Conservation (phyloP, 2,329 filamentous ascomycete species). For the Orbilia javanica region DNA sequence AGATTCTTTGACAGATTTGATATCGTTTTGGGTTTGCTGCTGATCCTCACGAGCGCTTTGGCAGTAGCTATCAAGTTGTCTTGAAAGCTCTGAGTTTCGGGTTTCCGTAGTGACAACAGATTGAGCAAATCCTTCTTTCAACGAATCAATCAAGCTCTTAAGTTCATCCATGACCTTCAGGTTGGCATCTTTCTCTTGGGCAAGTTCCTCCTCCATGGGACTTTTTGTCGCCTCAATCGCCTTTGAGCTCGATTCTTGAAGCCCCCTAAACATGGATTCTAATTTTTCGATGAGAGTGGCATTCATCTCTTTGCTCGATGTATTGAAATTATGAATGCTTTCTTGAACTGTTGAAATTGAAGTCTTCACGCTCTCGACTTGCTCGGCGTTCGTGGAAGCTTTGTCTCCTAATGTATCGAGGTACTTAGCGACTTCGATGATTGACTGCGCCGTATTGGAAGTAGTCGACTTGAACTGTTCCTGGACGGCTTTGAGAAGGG, state of each 20-base stretch:
- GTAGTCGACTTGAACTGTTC: conserved; percentile 57
- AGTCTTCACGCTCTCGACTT: conserved; percentile 34
- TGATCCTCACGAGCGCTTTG: conserved; percentile 52
- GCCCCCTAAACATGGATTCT: conserved; percentile 22
- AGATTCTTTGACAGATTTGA: conserved; percentile 48
- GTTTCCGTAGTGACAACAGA: conserved; percentile 54
- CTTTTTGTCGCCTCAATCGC: conserved; percentile 28
- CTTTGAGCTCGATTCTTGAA: conserved; percentile 43
- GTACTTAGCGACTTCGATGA: conserved; percentile 56
- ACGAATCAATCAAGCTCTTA: conserved; percentile 57
- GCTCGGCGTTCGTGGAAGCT: conserved; percentile 36
- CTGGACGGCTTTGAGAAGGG: conserved; percentile 36
- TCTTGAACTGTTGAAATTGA: conserved; percentile 36
- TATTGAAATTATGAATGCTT: conserved; percentile 23
- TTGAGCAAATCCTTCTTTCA: conserved; percentile 58
- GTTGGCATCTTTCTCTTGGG: conserved; percentile 45
- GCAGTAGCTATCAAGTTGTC: conserved; percentile 49
- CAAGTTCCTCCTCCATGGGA: conserved; percentile 39
- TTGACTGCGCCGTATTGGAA: conserved; percentile 52
- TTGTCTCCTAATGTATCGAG: conserved; percentile 52
- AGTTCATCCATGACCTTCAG: conserved; percentile 54
- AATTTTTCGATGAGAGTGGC: conserved; percentile 12
- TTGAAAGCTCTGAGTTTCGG: conserved; percentile 44
- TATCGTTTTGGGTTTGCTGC: conserved; percentile 51
- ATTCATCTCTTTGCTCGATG: conserved; percentile 36